Percentiles rank a stretch among this genome's conserved stretches.
Conservation (phyloP, 1,284 basidiomycete species). For the Porogramme epimiltina region DNA sequence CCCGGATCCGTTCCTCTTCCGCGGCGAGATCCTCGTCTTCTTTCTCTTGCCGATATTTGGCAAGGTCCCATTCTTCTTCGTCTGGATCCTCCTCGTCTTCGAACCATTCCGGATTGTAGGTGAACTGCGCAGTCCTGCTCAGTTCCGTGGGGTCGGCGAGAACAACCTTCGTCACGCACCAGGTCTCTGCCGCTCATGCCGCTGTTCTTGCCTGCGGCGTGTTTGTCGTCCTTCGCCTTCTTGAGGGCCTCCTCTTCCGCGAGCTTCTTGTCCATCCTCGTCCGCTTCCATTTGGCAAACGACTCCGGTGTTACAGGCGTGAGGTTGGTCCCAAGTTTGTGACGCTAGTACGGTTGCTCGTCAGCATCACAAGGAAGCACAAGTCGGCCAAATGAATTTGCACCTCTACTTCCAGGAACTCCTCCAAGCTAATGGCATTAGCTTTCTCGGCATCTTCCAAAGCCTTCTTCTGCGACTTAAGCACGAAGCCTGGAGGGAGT, state of each 20-base stretch:
- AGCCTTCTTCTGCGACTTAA: constrained; percentile 90
- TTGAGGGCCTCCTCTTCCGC: constrained; percentile 81
- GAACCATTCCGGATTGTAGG: constrained; percentile 96
- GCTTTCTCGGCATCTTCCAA: constrained; percentile 85
- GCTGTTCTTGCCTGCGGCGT: constrained; percentile 86
- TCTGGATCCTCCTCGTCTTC: constrained; percentile 82
- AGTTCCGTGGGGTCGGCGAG: too few species aligned
- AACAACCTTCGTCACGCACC: constrained; percentile 47
- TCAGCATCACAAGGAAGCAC: background rate
- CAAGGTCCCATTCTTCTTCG: constrained; percentile 74
- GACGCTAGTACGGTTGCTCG: constrained; percentile 57
- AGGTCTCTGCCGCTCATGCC: constrained; percentile 97
- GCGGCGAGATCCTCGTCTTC: constrained; percentile 58
- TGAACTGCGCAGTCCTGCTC: constrained; percentile 57
- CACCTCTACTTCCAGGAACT: constrained; percentile 97
- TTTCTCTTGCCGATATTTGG: constrained; percentile 61
- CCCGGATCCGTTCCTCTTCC: constrained; percentile 41
- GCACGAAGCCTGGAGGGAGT: constrained; percentile 92
- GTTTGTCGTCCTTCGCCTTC: constrained; percentile 86
- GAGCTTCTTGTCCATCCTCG: constrained; percentile 88
- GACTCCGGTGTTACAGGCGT: constrained; percentile 96
- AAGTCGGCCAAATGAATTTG: constrained; percentile 9
- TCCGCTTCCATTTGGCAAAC: constrained; percentile 96
- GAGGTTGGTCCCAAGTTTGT: constrained; percentile 90
- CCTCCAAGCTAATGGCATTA: constrained; percentile 90